Percentiles rank a stretch among this genome's conserved stretches.
Evolutionary conservation across 768 basidiomycete species (phyloP).

Genomic region (Postia placenta): DNA sequence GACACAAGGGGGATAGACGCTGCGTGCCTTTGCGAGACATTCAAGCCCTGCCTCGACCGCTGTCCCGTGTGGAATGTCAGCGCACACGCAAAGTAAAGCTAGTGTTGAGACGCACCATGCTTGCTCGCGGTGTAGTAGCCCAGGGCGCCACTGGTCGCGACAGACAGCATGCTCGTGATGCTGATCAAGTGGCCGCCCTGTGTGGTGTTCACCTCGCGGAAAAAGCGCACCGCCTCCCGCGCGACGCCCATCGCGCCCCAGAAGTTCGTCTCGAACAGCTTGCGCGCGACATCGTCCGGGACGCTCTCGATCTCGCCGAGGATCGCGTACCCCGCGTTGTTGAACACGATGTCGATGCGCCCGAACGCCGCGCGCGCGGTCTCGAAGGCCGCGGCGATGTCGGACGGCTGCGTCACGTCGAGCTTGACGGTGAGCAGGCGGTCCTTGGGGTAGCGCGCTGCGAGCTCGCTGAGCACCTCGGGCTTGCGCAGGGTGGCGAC

Average conservation of each 20-base stretch:
- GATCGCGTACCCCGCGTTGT: constrained; percentile 15
- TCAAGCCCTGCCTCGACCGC: constrained; percentile 8
- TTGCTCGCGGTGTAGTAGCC: constrained; percentile 12
- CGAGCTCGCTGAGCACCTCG: constrained; percentile 15
- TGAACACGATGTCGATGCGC: constrained; percentile 17
- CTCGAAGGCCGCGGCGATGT: constrained; percentile 15
- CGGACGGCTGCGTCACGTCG: constrained; percentile 11
- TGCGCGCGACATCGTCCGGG: constrained; percentile 8
- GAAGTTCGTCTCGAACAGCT: constrained; percentile 19
- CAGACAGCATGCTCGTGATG: constrained; percentile 21
- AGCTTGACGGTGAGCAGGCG: constrained; percentile 14
- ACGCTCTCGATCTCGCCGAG: constrained; percentile 11
- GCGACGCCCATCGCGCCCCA: constrained; percentile 22
- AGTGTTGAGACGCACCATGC: constrained; percentile 3
- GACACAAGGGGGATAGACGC: background rate
- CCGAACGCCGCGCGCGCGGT: constrained; percentile 10
- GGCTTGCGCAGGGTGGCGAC: constrained; percentile 23
- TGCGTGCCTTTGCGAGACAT: background rate
- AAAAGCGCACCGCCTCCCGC: constrained; percentile 26
- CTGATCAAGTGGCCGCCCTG: constrained; percentile 29
- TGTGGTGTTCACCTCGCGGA: constrained; percentile 33
- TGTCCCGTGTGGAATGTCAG: background rate
- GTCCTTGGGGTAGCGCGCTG: constrained; percentile 7
- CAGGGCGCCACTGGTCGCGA: constrained; percentile 6
- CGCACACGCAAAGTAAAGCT: background rate